Percentiles rank a stretch among this genome's conserved stretches.
These are phyloP conservation scores for Eimeria brunetti DNA, from an alignment of 169 alveolate species.

Conservation along the genomic window DNA sequence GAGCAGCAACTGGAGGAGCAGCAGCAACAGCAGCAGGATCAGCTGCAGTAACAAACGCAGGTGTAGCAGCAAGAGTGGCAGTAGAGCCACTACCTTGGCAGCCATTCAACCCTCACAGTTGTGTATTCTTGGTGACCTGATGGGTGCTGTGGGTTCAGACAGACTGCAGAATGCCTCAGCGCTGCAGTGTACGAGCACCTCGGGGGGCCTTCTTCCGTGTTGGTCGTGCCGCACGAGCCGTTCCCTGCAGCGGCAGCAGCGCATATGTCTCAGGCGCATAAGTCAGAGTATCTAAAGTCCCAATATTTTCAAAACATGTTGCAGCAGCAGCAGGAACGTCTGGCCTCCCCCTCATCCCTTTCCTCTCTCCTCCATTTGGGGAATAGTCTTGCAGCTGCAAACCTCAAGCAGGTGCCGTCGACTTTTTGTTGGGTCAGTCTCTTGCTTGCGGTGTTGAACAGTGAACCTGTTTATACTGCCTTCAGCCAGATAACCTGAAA, in stretches of 20 bases:
- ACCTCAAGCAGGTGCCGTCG: conserved; percentile 11
- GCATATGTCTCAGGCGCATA: background rate
- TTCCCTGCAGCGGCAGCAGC: background rate
- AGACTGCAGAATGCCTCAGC: conserved; percentile 55
- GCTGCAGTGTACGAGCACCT: conserved; percentile 64
- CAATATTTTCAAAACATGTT: background rate
- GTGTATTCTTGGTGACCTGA: background rate
- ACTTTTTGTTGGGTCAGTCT: conserved; percentile 34
- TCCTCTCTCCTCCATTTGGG: conserved; percentile 51
- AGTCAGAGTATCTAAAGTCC: background rate
- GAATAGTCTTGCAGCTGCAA: conserved; percentile 32
- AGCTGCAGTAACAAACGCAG: background rate
- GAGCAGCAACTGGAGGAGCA: background rate
- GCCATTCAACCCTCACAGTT: background rate
- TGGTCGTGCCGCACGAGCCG: conserved; percentile 43
- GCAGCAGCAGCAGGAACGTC: conserved; percentile 20
- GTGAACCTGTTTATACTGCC: background rate
- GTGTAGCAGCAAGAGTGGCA: conserved; percentile 5
- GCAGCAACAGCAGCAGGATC: background rate
- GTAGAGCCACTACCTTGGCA: background rate
- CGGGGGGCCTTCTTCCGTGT: conserved; percentile 47
- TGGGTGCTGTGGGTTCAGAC: conserved; percentile 15
- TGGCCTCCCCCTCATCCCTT: conserved; percentile 28
- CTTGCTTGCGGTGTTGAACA: background rate
- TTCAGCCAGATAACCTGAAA: background rate